Percentiles rank a stretch among this genome's conserved stretches.
phyloP scores from a whole-genome alignment of 441 rosid species.

The Populus hybrid region DNA sequence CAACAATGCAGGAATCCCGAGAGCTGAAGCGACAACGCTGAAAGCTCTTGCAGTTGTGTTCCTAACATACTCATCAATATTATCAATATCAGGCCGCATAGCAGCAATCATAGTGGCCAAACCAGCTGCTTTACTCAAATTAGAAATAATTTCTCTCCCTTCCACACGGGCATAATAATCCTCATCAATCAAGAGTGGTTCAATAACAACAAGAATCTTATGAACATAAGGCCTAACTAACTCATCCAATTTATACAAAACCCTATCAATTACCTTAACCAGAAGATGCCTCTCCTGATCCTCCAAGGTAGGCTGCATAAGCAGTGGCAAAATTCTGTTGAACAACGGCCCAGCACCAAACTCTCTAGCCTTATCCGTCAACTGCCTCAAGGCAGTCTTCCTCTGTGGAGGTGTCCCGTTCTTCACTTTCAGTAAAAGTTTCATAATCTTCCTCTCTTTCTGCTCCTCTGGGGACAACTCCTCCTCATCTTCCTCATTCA shows the following conservation, averaged over 20 bases:
- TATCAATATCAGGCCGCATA: slow-evolving; percentile 98
- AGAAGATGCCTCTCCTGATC: slow-evolving; percentile 99
- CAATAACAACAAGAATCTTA: slow-evolving; percentile 96
- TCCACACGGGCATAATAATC: slow-evolving; percentile 99
- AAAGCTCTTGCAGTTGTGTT: slow-evolving; percentile 98
- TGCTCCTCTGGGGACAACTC: slow-evolving; percentile 86
- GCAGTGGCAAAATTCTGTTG: slow-evolving; percentile 77
- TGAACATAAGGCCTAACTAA: slow-evolving; percentile 93
- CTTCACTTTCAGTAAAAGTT: slow-evolving; percentile 87
- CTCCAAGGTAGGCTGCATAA: slow-evolving; percentile 95
- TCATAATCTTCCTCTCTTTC: slow-evolving; percentile 96
- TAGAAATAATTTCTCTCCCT: slow-evolving; percentile 96
- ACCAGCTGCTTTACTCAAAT: slow-evolving; percentile 97
- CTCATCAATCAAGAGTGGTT: slow-evolving; percentile 94
- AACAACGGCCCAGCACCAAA: slow-evolving; percentile 96
- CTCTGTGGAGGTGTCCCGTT: slow-evolving; percentile 98
- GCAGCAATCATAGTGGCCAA: slow-evolving; percentile 99
- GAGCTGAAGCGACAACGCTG: slow-evolving; percentile 97
- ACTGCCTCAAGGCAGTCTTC: slow-evolving; percentile 92
- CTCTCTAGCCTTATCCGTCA: slow-evolving; percentile 95
- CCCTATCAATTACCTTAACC: slow-evolving; percentile 94
- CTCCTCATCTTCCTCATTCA: slow-evolving; percentile 92
- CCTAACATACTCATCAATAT: slow-evolving; percentile 93
- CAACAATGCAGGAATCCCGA: slow-evolving; percentile 87
- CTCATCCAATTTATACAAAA: slow-evolving; percentile 90